Conservation (phyloP, 805 yeast species). For the Saccharomycopsis amapae region DNA sequence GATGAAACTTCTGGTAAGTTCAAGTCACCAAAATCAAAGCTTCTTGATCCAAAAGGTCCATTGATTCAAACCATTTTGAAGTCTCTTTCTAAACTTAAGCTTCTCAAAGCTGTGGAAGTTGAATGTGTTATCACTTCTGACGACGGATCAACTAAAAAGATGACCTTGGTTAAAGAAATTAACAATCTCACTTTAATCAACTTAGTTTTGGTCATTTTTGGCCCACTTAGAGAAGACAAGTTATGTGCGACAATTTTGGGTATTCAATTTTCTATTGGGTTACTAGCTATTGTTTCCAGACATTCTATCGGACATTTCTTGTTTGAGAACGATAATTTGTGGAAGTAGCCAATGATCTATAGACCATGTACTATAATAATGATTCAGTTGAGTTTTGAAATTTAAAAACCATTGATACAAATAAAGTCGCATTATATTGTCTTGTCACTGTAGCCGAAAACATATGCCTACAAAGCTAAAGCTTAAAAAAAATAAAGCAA, state of each 20-base stretch:
- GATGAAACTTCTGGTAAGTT: neutral
- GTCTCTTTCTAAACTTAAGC: constrained; percentile 39
- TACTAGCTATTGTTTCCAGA: constrained; percentile 59
- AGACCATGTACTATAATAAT: neutral
- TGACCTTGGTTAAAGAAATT: constrained; percentile 33
- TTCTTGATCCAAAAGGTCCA: constrained; percentile 23
- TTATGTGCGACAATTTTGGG: constrained; percentile 54
- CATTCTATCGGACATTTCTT: constrained; percentile 81
- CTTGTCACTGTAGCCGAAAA: no score
- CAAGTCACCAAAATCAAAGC: neutral
- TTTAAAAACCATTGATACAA: no score
- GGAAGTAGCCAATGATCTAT: constrained; percentile 24
- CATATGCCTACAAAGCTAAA: no score
- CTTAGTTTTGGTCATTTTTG: constrained; percentile 73
- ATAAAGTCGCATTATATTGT: no score
- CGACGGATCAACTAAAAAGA: constrained; percentile 24
- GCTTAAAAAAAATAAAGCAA: no score
- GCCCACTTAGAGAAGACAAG: constrained; percentile 81
- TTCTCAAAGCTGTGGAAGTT: constrained; percentile 40
- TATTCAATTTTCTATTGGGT: constrained; percentile 61
- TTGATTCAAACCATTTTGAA: constrained; percentile 34
- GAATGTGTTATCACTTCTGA: constrained; percentile 26
- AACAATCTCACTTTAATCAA: constrained; percentile 88
- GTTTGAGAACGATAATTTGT: constrained; percentile 83
- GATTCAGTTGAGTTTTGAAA: neutral